Evolutionary conservation across 805 yeast species (phyloP).

Genomic region (Kodamaea neixiangensis): DNA sequence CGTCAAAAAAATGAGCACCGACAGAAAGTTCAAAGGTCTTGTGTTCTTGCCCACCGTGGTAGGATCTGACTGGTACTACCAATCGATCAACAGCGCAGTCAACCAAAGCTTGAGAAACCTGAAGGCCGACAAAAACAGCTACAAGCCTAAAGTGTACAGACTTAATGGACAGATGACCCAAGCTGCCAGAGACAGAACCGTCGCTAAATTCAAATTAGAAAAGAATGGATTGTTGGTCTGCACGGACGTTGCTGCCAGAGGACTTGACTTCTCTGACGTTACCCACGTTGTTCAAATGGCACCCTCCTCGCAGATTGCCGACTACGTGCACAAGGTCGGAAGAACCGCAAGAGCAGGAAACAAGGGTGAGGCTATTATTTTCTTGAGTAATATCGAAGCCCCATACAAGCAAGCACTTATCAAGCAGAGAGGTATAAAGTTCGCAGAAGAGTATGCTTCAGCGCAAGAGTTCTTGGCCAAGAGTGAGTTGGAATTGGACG

Average conservation of each 20-base stretch:
- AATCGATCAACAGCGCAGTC: slow-evolving; percentile 23
- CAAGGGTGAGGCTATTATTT: slow-evolving; percentile 68
- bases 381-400: slow-evolving; percentile 56
- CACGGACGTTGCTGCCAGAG: slow-evolving; percentile 95
- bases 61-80: slow-evolving; percentile 59
- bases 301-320: slow-evolving; percentile 70
- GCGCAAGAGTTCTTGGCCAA: slow-evolving; percentile 17
- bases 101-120: neutral
- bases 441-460: slow-evolving; percentile 38
- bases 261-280: slow-evolving; percentile 91
- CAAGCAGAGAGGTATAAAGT: slow-evolving; percentile 53
- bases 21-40: slow-evolving; percentile 66
- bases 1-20: slow-evolving; percentile 35
- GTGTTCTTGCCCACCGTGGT: slow-evolving; percentile 80
- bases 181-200: slow-evolving; percentile 60
- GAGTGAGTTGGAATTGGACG: slow-evolving; percentile 30
- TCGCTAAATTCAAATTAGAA: slow-evolving; percentile 52
- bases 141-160: slow-evolving; percentile 18
- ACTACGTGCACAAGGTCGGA: slow-evolving; percentile 90
- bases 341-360: slow-evolving; percentile 94
- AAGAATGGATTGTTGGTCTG: slow-evolving; percentile 66
- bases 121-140: slow-evolving; percentile 9
- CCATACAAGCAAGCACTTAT: slow-evolving; percentile 54
- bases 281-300: slow-evolving; percentile 84
- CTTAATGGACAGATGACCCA: slow-evolving; percentile 81